Evolutionary conservation across 192 early-diverging fungal genomes (phyloP).

Genomic region (Coemansia sp.): DNA sequence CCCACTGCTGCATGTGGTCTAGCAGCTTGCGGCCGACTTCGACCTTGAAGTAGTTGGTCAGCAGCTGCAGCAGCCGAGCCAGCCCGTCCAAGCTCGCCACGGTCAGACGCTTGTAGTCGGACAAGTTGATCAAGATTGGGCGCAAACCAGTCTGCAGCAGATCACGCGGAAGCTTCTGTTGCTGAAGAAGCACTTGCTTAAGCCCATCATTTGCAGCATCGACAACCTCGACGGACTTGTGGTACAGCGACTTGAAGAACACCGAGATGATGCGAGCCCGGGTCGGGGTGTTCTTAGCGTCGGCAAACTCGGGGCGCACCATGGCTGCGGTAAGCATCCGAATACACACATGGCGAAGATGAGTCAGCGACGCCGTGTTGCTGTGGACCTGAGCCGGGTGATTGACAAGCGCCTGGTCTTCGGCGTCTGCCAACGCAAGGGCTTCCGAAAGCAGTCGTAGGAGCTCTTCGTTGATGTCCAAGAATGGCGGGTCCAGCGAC

Average conservation of each 20-base stretch:
- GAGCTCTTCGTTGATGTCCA: constrained; percentile 91
- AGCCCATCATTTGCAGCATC: constrained; percentile 91
- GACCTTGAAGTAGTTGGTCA: constrained; percentile 98
- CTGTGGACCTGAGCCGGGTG: constrained; percentile 76
- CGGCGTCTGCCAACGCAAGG: constrained; percentile 90
- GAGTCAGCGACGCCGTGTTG: constrained; percentile 76
- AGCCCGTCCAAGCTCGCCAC: constrained; percentile 92
- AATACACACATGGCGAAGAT: constrained; percentile 94
- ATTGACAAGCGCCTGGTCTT: constrained; percentile 92
- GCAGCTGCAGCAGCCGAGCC: constrained; percentile 85
- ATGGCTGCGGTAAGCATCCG: constrained; percentile 93
- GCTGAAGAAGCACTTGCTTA: constrained; percentile 61
- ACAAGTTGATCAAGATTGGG: constrained; percentile 93
- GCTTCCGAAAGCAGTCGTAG: constrained; percentile 87
- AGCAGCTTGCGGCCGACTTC: constrained; percentile 98
- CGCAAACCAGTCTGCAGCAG: constrained; percentile 92
- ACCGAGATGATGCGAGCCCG: constrained; percentile 91
- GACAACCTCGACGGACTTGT: constrained; percentile 91
- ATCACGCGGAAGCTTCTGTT: constrained; percentile 86
- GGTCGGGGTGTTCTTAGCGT: constrained; percentile 69
- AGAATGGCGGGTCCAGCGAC: constrained; percentile 78
- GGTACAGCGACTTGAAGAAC: constrained; percentile 99
- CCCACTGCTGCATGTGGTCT: constrained; percentile 94
- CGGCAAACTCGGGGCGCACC: constrained; percentile 79
- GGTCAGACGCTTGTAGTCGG: constrained; percentile 90